These are phyloP conservation scores for Phytopythium cucurbitacearum DNA, from an alignment of 352 stramenopile species.

Conservation along the genomic window DNA sequence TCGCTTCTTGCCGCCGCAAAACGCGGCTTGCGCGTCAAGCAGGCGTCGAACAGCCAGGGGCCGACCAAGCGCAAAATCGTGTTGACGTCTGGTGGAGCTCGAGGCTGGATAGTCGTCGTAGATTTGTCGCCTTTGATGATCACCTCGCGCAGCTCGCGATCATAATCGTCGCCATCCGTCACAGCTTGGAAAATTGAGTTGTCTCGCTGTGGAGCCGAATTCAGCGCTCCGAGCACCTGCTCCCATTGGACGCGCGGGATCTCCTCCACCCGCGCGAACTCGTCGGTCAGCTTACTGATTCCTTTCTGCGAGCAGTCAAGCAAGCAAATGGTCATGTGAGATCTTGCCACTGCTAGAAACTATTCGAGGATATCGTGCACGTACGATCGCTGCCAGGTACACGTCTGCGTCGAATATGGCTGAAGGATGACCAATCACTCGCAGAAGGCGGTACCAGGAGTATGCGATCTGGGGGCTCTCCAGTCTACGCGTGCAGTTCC, in stretches of 20 bases:
- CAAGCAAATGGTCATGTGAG: neutral
- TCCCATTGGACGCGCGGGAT: constrained; percentile 70
- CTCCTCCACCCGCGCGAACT: constrained; percentile 68
- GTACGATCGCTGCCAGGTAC: constrained; percentile 72
- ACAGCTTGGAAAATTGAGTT: constrained; percentile 40
- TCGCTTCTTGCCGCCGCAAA: constrained; percentile 74
- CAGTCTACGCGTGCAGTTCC: constrained; percentile 16
- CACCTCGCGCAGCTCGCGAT: constrained; percentile 11
- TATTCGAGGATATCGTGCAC: neutral
- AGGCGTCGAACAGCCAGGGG: constrained; percentile 85
- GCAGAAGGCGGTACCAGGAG: constrained; percentile 79
- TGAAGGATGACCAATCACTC: constrained; percentile 79
- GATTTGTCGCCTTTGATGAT: constrained; percentile 17
- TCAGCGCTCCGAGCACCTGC: constrained; percentile 61
- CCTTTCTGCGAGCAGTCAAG: constrained; percentile 44
- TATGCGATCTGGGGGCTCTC: constrained; percentile 74
- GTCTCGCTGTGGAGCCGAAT: constrained; percentile 38
- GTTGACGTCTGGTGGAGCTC: constrained; percentile 81
- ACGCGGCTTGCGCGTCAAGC: constrained; percentile 59
- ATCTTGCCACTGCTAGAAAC: neutral
- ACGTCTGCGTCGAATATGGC: constrained; percentile 82
- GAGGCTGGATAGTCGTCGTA: constrained; percentile 24
- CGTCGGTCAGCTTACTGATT: constrained; percentile 69
- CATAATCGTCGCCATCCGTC: constrained; percentile 27
- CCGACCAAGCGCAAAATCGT: constrained; percentile 75